These are phyloP conservation scores for Talaromyces sp. DNA, from an alignment of 2,329 filamentous ascomycete species.

Conservation along the genomic window DNA sequence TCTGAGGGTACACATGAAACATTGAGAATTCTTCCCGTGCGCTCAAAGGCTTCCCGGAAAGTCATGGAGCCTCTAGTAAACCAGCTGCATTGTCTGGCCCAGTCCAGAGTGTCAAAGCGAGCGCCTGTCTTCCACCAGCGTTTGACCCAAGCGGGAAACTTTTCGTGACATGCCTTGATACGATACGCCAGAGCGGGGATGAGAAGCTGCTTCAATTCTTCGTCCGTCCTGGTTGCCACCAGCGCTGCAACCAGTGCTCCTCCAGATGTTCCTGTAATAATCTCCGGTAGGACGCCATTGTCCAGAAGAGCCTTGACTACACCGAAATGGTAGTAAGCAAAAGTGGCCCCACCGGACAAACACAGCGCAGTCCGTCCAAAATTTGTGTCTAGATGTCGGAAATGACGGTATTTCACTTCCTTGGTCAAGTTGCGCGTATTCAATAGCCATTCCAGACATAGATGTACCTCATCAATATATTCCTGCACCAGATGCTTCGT, in stretches of 20 bases:
- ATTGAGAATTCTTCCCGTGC: slow-evolving; percentile 91
- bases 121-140: slow-evolving; percentile 93
- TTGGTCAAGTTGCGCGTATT: slow-evolving; percentile 64
- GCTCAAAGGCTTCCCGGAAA: slow-evolving; percentile 89
- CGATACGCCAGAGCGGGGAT: slow-evolving; percentile 81
- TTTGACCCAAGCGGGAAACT: slow-evolving; percentile 69
- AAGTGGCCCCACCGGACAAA: slow-evolving; percentile 86
- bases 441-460: slow-evolving; percentile 65
- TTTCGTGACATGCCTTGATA: slow-evolving; percentile 82
- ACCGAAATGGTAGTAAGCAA: slow-evolving; percentile 96
- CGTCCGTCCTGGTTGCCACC: slow-evolving; percentile 84
- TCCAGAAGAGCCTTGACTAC: slow-evolving; percentile 88
- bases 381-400: slow-evolving; percentile 86
- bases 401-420: slow-evolving; percentile 75
- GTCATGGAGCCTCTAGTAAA: slow-evolving; percentile 89
- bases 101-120: slow-evolving; percentile 88
- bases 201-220: slow-evolving; percentile 80
- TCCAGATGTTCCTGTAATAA: slow-evolving; percentile 95
- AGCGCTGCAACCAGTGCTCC: slow-evolving; percentile 86
- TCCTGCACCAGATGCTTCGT: slow-evolving; percentile 93
- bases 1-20: slow-evolving; percentile 95
- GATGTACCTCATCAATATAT: slow-evolving; percentile 70
- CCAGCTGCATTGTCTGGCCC: slow-evolving; percentile 83
- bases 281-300: slow-evolving; percentile 78
- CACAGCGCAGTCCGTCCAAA: slow-evolving; percentile 91